Evolutionary conservation across 2,329 filamentous ascomycete species (phyloP).

Genomic region (Graphilbum sp.): DNA sequence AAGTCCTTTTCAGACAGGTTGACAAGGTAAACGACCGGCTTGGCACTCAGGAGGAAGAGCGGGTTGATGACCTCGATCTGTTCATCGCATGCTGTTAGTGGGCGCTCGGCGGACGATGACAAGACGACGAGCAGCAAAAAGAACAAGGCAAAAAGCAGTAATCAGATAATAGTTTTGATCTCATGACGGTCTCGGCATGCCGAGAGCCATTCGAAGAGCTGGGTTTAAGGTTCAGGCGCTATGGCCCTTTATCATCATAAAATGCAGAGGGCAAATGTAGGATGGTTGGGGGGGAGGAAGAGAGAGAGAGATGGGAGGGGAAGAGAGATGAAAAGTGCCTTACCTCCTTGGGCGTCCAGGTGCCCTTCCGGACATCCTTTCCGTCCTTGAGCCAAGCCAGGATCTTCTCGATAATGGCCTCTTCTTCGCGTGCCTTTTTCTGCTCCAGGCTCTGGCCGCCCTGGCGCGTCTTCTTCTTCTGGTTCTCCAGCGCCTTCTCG

Average conservation of each 20-base stretch:
- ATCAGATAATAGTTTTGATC: conserved; percentile 67
- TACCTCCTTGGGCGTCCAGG: conserved; percentile 93
- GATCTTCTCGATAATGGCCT: conserved; percentile 84
- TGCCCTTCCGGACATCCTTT: conserved; percentile 84
- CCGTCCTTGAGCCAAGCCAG: conserved; percentile 68
- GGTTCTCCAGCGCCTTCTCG: conserved; percentile 82
- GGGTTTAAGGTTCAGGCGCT: conserved; percentile 89
- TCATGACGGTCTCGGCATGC: conserved; percentile 63
- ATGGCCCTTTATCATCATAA: conserved; percentile 97
- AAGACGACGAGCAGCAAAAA: not conserved
- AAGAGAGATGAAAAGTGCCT: conserved; percentile 17
- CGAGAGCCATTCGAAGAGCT: conserved; percentile 89
- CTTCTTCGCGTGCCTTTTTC: conserved; percentile 93
- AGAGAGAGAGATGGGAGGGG: conserved; percentile 3
- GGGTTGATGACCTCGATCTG: conserved; percentile 97
- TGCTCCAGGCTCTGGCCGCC: conserved; percentile 92
- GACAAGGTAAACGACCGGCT: conserved; percentile 92
- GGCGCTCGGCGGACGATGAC: too few relatives aligned
- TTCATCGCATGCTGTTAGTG: not conserved
- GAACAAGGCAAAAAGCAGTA: not conserved
- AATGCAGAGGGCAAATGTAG: too few relatives aligned
- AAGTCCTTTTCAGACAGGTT: conserved; percentile 97
- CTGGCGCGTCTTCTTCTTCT: conserved; percentile 87
- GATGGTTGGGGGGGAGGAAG: too few relatives aligned
- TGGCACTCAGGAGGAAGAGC: conserved; percentile 84